These are phyloP conservation scores for Saccharum officinarum DNA, from an alignment of 176 grass and related monocot genomes.

Conservation along the genomic window DNA sequence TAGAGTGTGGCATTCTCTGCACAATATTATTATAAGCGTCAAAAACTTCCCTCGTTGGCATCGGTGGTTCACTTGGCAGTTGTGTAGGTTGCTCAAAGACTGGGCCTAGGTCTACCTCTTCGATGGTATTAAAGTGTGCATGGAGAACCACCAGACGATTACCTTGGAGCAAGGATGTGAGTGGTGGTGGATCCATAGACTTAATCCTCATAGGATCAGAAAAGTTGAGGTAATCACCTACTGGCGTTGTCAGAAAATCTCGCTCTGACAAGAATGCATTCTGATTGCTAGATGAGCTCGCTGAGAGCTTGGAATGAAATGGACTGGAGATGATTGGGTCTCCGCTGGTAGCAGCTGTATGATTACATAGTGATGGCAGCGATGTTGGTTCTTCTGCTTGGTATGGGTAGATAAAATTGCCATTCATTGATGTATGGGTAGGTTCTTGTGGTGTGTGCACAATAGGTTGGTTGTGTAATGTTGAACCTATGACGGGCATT, in stretches of 20 bases:
- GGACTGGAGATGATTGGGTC: neutral
- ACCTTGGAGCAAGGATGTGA: neutral
- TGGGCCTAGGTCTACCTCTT: neutral
- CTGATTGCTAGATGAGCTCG: neutral
- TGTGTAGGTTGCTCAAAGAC: neutral
- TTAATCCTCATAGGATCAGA: neutral
- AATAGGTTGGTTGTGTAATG: neutral
- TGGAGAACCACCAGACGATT: neutral
- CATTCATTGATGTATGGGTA: neutral
- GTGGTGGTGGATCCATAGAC: slow-evolving; percentile 2
- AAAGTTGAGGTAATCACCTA: neutral
- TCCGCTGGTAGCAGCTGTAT: neutral
- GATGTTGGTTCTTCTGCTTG: neutral
- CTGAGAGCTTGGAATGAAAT: neutral
- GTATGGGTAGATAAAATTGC: neutral
- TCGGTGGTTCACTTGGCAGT: neutral
- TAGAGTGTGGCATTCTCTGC: neutral
- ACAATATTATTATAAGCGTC: neutral
- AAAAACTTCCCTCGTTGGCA: neutral
- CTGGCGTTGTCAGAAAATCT: neutral
- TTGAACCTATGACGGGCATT: neutral
- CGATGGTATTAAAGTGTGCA: neutral
- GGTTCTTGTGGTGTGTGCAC: neutral
- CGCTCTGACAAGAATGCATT: neutral
- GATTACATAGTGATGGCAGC: neutral